Percentiles rank a stretch among this genome's conserved stretches.
Evolutionary conservation across 805 yeast species (phyloP).

Genomic region (Yarrowia alimentaria): DNA sequence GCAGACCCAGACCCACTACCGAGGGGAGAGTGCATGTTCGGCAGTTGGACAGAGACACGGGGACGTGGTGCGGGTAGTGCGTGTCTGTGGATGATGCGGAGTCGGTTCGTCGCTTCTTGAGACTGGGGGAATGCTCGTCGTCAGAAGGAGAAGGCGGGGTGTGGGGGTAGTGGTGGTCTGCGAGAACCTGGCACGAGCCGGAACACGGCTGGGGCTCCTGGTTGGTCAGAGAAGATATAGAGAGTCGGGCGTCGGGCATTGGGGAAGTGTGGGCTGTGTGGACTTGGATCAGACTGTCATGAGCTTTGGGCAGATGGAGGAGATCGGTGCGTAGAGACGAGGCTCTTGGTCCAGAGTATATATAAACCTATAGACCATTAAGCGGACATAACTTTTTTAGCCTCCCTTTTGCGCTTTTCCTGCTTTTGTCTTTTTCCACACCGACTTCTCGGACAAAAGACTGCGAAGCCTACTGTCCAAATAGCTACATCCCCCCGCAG

Average conservation of each 20-base stretch:
- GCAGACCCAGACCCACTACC: slow-evolving; percentile 18
- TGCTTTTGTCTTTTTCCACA: slow-evolving; percentile 23
- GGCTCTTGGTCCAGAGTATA: slow-evolving; percentile 22
- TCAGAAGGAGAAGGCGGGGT: slow-evolving; percentile 26
- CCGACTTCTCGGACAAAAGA: slow-evolving; percentile 26
- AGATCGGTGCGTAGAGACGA: no score
- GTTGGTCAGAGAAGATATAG: slow-evolving; percentile 25
- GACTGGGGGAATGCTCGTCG: slow-evolving; percentile 23
- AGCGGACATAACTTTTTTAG: slow-evolving; percentile 25
- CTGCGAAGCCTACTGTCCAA: not conserved
- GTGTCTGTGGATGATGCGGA: slow-evolving; percentile 12
- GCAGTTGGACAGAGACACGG: slow-evolving; percentile 23
- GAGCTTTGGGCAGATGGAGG: no score
- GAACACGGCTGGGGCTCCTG: slow-evolving; percentile 19
- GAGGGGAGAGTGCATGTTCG: slow-evolving; percentile 17
- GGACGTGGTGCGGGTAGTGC: slow-evolving; percentile 13
- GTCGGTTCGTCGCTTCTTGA: slow-evolving; percentile 20
- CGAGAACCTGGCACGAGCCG: slow-evolving; percentile 20
- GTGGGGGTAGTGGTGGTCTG: slow-evolving; percentile 16
- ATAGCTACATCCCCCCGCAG: slow-evolving; percentile 27
- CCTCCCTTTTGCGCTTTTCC: no score
- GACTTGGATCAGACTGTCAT: slow-evolving; percentile 17
- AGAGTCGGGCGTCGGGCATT: slow-evolving; percentile 27
- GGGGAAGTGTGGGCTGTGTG: not conserved
- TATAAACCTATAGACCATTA: slow-evolving; percentile 22